These are phyloP conservation scores for Fusarium haematococcum DNA, from an alignment of 2,329 filamentous ascomycete genomes.

Conservation along the genomic window DNA sequence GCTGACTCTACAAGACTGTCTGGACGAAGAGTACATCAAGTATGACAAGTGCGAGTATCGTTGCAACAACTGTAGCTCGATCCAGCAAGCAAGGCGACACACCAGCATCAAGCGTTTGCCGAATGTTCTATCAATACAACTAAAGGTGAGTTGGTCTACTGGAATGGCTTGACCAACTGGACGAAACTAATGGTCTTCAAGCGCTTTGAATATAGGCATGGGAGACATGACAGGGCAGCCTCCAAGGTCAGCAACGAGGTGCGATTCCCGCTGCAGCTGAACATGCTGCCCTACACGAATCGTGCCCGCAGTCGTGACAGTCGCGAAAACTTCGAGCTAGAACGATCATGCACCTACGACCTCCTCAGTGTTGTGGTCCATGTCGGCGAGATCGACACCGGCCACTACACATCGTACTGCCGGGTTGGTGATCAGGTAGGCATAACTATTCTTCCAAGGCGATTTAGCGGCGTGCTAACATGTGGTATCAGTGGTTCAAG, in stretches of 20 bases:
- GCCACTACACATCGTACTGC: slow-evolving; percentile 92
- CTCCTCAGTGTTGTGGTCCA: slow-evolving; percentile 92
- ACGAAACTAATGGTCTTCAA: slow-evolving; percentile 42
- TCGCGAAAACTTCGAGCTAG: slow-evolving; percentile 67
- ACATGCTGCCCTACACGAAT: slow-evolving; percentile 91
- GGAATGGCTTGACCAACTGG: neutral
- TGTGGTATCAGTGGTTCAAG: slow-evolving; percentile 79
- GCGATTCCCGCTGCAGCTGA: slow-evolving; percentile 85
- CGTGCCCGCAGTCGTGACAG: slow-evolving; percentile 65
- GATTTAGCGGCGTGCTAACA: slow-evolving; percentile 17
- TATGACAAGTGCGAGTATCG: slow-evolving; percentile 91
- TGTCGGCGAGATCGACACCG: slow-evolving; percentile 91
- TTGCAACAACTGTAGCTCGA: slow-evolving; percentile 82
- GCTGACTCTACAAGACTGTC: slow-evolving; percentile 74
- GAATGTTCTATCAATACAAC: slow-evolving; percentile 89
- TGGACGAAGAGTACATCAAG: slow-evolving; percentile 88
- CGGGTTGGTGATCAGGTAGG: slow-evolving; percentile 76
- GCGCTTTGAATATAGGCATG: slow-evolving; percentile 80
- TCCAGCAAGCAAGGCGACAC: slow-evolving; percentile 85
- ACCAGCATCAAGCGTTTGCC: slow-evolving; percentile 87
- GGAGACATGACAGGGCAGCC: slow-evolving; percentile 73
- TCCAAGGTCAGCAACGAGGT: slow-evolving; percentile 91
- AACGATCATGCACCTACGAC: slow-evolving; percentile 82
- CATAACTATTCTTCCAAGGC: neutral
- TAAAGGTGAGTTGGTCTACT: slow-evolving; percentile 73